Evolutionary conservation across 192 early-diverging fungal genomes (phyloP), one percentile per base, ranked within the genome.

Genomic region (Backusella luteola): DNA sequence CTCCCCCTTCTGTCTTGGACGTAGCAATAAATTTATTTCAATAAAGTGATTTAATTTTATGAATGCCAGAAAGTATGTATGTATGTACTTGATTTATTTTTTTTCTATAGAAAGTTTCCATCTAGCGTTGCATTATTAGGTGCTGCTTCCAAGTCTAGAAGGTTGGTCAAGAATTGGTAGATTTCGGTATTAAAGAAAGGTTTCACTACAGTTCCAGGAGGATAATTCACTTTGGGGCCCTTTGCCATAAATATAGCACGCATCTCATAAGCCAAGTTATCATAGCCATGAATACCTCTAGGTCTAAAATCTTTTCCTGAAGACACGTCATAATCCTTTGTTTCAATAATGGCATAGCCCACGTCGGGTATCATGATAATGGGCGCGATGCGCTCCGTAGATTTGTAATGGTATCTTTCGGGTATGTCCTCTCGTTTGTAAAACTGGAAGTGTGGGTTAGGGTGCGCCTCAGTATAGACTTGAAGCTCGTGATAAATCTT

Each of bases 201-300:
- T n/a, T 85, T 71, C 32, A 85, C 77, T 0, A 83, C 77, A 11
- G 56, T 79, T 29, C 84, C 81, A 11, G 67, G 32, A 23, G 41
- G 1, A 29, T 73, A 39, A 4, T 73, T 21, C 32, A 81, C 59
- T 38, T 49, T 49, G 0, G 94, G 93, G 3, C 95, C 96, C 26
- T 79, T 83, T 2, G 95, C 96, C 69, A 96, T 79, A 79, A 96
- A 96, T 11, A 94, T 92, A 2, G 94, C 92, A 7, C 93, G 87
- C 95, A 98, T 98, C 17, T 93, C 89, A 4, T 83, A 79, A 38
- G 89, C 76, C 75, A 85, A 42, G 81, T 92, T 87, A 76, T 96
- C 93, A 84, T 94, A 98, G 7, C 97, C 97, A 80, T 98, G 97
- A 34, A 88, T 85, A 19, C 95, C 96, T 34, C 79, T 77, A 2